Conservation (phyloP, 2,329 filamentous ascomycete species). For the Colletotrichum endophyticum region DNA sequence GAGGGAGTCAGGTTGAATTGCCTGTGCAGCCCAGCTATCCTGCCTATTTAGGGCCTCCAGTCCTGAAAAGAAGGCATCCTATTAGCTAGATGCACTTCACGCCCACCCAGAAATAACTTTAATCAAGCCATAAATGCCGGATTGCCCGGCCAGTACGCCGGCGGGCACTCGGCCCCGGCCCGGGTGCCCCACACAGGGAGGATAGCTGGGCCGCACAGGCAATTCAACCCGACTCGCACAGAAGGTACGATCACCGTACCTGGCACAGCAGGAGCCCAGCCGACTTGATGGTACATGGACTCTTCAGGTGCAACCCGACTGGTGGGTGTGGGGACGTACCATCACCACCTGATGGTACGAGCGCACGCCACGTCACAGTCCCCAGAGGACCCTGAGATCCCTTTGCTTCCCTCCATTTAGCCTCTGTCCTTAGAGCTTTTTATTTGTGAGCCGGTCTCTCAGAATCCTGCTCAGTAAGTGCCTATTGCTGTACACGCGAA, state of each 20-base stretch:
- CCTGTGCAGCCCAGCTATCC: too few species aligned
- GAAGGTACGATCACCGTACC: background rate
- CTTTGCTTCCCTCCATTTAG: background rate
- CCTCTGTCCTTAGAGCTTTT: background rate
- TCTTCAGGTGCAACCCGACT: background rate
- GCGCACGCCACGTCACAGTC: background rate
- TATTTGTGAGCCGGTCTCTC: background rate
- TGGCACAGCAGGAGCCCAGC: background rate
- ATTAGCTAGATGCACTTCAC: too few species aligned
- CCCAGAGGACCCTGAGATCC: background rate
- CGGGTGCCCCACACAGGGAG: too few species aligned
- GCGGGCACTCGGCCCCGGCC: too few species aligned
- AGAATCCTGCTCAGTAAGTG: background rate
- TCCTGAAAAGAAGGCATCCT: too few species aligned
- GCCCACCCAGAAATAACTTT: too few species aligned
- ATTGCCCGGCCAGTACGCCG: too few species aligned
- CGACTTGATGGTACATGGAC: background rate
- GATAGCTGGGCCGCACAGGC: too few species aligned
- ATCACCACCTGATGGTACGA: background rate
- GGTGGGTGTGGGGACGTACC: background rate
- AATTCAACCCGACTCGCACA: background rate
- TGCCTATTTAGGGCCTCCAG: too few species aligned
- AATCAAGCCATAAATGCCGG: too few species aligned
- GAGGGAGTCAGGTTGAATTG: background rate
- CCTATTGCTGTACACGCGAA: background rate